phyloP scores from a whole-genome alignment of 805 yeast species.

The Suhomyces canberraensis region DNA sequence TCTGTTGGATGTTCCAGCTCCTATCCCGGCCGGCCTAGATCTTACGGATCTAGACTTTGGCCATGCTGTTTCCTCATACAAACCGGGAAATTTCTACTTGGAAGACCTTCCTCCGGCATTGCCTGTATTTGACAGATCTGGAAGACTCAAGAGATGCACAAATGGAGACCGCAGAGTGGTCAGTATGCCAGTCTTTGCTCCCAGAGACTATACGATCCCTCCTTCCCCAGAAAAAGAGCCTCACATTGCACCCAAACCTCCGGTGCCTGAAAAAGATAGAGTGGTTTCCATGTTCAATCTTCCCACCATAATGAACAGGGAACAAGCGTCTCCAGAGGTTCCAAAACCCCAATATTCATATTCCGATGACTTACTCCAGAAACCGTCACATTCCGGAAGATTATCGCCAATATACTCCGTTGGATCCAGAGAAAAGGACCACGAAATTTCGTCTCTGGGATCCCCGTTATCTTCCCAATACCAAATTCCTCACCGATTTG shows the following conservation, averaged over 20 bases:
- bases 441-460: neutral
- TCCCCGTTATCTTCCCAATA: too few relatives aligned
- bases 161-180: conserved; percentile 14
- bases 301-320: conserved; percentile 9
- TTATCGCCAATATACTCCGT: neutral
- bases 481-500: too few relatives aligned
- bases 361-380: too few relatives aligned
- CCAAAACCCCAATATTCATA: neutral
- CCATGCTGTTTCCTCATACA: conserved; percentile 25
- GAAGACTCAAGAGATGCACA: conserved; percentile 15
- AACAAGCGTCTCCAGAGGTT: conserved; percentile 2
- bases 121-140: conserved; percentile 22
- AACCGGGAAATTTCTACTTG: conserved; percentile 22
- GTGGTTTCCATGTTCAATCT: conserved; percentile 10
- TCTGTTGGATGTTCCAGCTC: conserved; percentile 21
- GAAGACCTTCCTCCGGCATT: conserved; percentile 29
- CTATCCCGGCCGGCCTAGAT: conserved; percentile 17
- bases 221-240: neutral
- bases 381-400: too few relatives aligned
- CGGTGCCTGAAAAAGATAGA: conserved; percentile 4
- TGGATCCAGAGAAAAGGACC: neutral
- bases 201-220: neutral
- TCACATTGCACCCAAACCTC: conserved; percentile 1
- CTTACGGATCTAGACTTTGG: conserved; percentile 21
- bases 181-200: conserved; percentile 19